Evolutionary conservation across 2,329 filamentous ascomycete genomes (phyloP).

Genomic region (Sporothrix inflata): DNA sequence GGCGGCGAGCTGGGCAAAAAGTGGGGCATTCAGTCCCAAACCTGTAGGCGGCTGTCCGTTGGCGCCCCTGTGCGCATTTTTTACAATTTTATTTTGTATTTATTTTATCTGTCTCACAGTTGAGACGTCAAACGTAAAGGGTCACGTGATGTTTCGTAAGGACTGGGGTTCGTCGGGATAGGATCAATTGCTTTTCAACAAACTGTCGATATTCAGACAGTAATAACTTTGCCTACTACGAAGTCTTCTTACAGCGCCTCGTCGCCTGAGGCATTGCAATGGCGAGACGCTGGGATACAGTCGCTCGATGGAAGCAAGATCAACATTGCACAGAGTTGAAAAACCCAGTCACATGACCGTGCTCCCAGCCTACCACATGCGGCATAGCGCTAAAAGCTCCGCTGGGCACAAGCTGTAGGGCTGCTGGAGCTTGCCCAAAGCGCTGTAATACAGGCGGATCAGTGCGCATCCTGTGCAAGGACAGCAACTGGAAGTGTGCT

Average conservation of each 20-base stretch:
- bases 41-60: constrained; percentile 16
- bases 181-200: no score
- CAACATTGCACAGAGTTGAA: not conserved
- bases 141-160: not conserved
- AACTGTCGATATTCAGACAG: no score
- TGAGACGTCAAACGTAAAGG: not conserved
- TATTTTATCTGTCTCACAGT: constrained; percentile 2
- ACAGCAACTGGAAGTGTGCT: not conserved
- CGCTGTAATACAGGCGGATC: not conserved
- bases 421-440: not conserved
- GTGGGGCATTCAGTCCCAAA: constrained; percentile 22
- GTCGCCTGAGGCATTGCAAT: not conserved
- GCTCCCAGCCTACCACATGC: not conserved
- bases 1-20: constrained; percentile 23
- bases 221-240: no score
- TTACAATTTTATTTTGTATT: constrained; percentile 4
- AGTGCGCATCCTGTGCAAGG: not conserved
- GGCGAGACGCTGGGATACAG: not conserved
- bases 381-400: not conserved
- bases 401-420: not conserved
- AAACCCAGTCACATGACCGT: not conserved
- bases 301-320: not conserved
- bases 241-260: no score
- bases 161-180: no score
- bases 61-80: not conserved